Evolutionary conservation across 306 rosid genomes (phyloP).

Genomic region (Comarum palustre): DNA sequence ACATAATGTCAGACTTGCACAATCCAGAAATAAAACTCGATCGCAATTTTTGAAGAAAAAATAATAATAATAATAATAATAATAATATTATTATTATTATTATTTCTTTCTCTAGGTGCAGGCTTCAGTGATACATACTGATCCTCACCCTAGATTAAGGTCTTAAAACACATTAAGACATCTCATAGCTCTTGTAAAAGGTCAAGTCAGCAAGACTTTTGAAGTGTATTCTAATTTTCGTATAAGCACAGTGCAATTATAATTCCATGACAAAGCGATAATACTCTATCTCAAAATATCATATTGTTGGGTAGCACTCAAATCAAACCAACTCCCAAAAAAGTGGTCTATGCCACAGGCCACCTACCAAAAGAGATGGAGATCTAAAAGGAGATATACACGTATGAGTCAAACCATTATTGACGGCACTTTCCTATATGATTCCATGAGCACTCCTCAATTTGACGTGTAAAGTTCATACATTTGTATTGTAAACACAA

Average conservation of each 20-base stretch:
- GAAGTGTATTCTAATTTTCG: neutral
- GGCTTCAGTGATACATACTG: neutral
- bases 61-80: neutral
- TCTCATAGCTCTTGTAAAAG: neutral
- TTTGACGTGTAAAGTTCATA: neutral
- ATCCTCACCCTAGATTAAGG: constrained; percentile 1
- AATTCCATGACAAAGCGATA: neutral
- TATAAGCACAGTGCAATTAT: neutral
- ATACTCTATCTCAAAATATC: too few species aligned
- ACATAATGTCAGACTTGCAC: neutral
- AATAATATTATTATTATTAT: too few species aligned
- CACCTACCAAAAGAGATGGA: neutral
- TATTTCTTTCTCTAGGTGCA: neutral
- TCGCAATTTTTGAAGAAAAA: neutral
- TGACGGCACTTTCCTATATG: neutral
- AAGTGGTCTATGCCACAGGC: neutral
- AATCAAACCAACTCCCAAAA: neutral
- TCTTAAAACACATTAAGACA: neutral
- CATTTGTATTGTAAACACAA: neutral
- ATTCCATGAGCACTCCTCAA: neutral
- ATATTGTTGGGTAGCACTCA: neutral
- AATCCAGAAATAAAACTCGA: neutral
- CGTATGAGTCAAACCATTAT: neutral
- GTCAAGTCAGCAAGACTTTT: neutral
- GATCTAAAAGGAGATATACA: neutral